Percentiles rank a stretch among this genome's conserved stretches.
Conservation (phyloP, 2,329 filamentous ascomycete species). For the Phoma sp. region DNA sequence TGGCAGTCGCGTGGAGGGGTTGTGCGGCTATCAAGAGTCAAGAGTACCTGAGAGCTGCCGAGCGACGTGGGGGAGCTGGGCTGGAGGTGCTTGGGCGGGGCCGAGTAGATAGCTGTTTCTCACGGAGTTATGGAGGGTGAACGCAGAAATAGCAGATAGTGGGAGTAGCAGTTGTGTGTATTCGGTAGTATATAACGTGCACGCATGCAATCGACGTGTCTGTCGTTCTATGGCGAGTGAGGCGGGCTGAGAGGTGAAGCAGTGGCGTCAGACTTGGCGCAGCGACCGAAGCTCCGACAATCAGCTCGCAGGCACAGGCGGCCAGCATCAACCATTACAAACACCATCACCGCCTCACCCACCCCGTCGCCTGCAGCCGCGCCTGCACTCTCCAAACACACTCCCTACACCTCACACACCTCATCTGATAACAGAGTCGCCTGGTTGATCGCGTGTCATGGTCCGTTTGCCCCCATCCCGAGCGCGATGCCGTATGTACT, state of each 20-base stretch:
- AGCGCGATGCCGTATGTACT: constrained; percentile 44
- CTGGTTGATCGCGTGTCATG: constrained; percentile 38
- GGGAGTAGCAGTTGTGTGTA: constrained; percentile 5
- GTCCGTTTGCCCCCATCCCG: constrained; percentile 33
- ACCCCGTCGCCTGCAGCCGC: constrained; percentile 24
- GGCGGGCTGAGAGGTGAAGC: constrained; percentile 29
- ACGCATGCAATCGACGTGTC: constrained; percentile 41
- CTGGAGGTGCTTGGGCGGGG: constrained; percentile 21
- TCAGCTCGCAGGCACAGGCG: constrained; percentile 22
- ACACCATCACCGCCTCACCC: constrained; percentile 30
- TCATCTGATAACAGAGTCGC: not conserved
- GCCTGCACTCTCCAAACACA: constrained; percentile 8
- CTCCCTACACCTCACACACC: not conserved
- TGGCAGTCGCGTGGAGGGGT: not conserved
- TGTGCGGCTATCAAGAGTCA: constrained; percentile 2
- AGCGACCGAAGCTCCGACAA: constrained; percentile 25
- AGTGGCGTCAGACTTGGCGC: constrained; percentile 33
- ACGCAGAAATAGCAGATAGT: not conserved
- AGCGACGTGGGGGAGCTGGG: constrained; percentile 13
- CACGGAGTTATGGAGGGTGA: constrained; percentile 4
- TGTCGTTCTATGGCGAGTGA: constrained; percentile 38
- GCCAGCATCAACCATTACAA: constrained; percentile 41
- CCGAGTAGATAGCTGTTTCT: constrained; percentile 11
- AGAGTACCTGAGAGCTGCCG: constrained; percentile 1
- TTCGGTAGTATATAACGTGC: constrained; percentile 8